phyloP scores from a whole-genome alignment of 768 basidiomycete species.

The Tulasnella sp. region DNA sequence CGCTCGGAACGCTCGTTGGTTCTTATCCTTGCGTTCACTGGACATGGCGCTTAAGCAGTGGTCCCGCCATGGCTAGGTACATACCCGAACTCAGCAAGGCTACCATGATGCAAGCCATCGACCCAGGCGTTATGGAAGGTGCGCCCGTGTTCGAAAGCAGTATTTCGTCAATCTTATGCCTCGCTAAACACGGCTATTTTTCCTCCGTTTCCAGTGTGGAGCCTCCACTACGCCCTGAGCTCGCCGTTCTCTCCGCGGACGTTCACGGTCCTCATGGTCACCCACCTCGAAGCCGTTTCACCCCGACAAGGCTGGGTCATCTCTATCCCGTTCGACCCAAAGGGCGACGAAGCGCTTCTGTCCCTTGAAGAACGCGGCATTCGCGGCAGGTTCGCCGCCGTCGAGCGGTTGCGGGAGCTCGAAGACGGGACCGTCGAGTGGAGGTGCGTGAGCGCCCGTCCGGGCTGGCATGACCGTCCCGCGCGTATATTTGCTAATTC shows the following conservation, averaged over 20 bases:
- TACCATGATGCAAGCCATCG: slow-evolving; percentile 16
- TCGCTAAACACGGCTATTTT: neutral
- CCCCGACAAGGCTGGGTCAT: slow-evolving; percentile 29
- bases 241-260: slow-evolving; percentile 29
- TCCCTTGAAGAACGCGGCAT: slow-evolving; percentile 23
- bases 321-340: slow-evolving; percentile 26
- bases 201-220: slow-evolving; percentile 17
- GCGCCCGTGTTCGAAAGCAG: neutral
- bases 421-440: slow-evolving; percentile 27
- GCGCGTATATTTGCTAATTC: neutral
- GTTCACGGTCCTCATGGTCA: slow-evolving; percentile 26
- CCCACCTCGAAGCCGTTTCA: slow-evolving; percentile 28
- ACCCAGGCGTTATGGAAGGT: slow-evolving; percentile 30
- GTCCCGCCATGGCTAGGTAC: slow-evolving; percentile 24
- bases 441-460: neutral
- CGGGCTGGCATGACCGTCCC: neutral
- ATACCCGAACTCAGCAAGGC: slow-evolving; percentile 18
- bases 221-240: slow-evolving; percentile 24
- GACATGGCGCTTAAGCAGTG: neutral
- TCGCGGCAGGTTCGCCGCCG: slow-evolving; percentile 23
- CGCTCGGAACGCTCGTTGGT: neutral
- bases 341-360: slow-evolving; percentile 14
- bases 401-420: slow-evolving; percentile 24
- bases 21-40: neutral
- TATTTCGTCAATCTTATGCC: neutral